Conservation (phyloP, 176 grass and related monocot genomes). For the Aegilops tauschii region DNA sequence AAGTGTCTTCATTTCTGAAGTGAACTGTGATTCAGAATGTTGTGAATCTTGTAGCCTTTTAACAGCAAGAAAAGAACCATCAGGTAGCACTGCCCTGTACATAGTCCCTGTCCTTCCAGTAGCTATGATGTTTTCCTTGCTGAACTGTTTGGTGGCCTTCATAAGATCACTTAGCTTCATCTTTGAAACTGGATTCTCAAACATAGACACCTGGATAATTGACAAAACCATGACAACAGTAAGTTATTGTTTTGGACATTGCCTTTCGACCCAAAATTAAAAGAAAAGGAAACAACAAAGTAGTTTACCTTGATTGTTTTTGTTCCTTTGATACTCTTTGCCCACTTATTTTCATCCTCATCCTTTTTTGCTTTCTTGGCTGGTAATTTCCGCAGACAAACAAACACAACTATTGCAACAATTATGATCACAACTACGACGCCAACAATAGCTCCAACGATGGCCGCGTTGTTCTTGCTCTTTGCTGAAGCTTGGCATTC, state of each 20-base stretch:
- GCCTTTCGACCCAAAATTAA: neutral
- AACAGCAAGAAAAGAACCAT: slow-evolving; percentile 72
- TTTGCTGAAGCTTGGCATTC: slow-evolving; percentile 42
- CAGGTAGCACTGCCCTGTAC: slow-evolving; percentile 81
- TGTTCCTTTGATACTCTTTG: slow-evolving; percentile 70
- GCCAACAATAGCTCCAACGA: slow-evolving; percentile 63
- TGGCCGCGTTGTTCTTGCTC: slow-evolving; percentile 37
- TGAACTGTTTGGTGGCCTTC: slow-evolving; percentile 83
- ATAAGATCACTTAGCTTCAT: slow-evolving; percentile 92
- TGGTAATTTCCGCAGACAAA: slow-evolving; percentile 55
- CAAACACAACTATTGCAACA: slow-evolving; percentile 42
- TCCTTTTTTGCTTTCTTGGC: slow-evolving; percentile 57
- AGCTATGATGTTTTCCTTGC: slow-evolving; percentile 71
- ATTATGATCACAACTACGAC: slow-evolving; percentile 58
- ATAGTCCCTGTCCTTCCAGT: slow-evolving; percentile 74
- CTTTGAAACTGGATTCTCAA: slow-evolving; percentile 84
- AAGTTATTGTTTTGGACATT: neutral
- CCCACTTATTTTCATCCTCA: slow-evolving; percentile 86
- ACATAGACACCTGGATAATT: slow-evolving; percentile 77
- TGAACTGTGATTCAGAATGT: slow-evolving; percentile 86
- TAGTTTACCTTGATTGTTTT: slow-evolving; percentile 66
- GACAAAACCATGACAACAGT: neutral
- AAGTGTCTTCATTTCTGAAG: slow-evolving; percentile 82
- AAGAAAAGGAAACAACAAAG: neutral
- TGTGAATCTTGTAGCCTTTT: slow-evolving; percentile 86